These are phyloP conservation scores for Clarireedia monteithiana DNA, from an alignment of 2,329 filamentous ascomycete species.

Conservation along the genomic window DNA sequence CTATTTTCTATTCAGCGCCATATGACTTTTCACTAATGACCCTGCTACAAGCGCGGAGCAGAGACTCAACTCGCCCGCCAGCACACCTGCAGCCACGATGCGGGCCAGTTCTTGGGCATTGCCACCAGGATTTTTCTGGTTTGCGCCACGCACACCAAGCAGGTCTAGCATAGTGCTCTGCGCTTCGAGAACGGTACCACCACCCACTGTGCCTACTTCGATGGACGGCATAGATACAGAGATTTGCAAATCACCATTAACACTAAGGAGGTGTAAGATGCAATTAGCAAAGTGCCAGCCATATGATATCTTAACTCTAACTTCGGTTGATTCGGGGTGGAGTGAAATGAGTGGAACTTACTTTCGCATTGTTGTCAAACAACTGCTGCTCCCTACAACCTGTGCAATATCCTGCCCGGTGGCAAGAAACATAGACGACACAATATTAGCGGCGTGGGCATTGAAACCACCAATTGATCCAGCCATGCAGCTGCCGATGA, in stretches of 20 bases:
- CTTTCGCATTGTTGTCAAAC: conserved; percentile 99
- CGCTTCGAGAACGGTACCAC: conserved; percentile 92
- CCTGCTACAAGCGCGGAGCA: conserved; percentile 90
- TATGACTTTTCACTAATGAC: conserved; percentile 86
- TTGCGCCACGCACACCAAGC: conserved; percentile 84
- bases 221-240: conserved; percentile 97
- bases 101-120: conserved; percentile 85
- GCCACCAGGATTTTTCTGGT: conserved; percentile 83
- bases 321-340: too few species aligned
- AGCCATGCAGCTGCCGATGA: conserved; percentile 96
- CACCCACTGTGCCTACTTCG: conserved; percentile 93
- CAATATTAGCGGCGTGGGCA: conserved; percentile 94
- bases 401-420: conserved; percentile 97
- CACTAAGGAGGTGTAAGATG: conserved; percentile 39
- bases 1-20: conserved; percentile 76
- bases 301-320: too few species aligned
- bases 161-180: conserved; percentile 96
- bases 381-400: conserved; percentile 93
- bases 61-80: conserved; percentile 87
- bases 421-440: conserved; percentile 89
- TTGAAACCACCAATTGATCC: conserved; percentile 95
- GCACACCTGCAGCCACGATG: conserved; percentile 76
- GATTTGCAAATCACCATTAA: conserved; percentile 87
- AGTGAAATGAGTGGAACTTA: conserved; percentile 46
- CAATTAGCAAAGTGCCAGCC: conserved; percentile 12